Evolutionary conservation across 2,329 filamentous ascomycete species (phyloP).

Genomic region (Nemania serpens): DNA sequence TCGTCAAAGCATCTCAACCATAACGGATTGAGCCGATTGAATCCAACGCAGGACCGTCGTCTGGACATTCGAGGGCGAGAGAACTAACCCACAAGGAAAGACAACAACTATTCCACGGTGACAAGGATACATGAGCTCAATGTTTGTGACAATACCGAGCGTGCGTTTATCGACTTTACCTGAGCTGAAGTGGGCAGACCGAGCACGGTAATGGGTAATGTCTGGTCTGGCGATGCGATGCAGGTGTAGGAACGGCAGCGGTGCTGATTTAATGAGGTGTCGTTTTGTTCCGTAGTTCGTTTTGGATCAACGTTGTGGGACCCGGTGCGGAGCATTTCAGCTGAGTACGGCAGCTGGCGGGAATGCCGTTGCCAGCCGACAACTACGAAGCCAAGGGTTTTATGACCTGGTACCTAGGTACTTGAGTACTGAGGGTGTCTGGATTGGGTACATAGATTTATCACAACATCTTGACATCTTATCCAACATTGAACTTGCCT

Average conservation of each 20-base stretch:
- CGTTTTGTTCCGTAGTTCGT: slow-evolving; percentile 17
- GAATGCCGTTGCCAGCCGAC: not conserved
- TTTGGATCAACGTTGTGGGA: not conserved
- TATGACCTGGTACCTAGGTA: no score
- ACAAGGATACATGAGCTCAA: not conserved
- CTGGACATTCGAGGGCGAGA: not conserved
- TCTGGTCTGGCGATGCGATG: slow-evolving; percentile 13
- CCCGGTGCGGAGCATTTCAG: slow-evolving; percentile 3
- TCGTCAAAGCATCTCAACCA: slow-evolving; percentile 3
- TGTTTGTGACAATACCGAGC: not conserved
- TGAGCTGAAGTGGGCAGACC: not conserved
- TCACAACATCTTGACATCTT: no score
- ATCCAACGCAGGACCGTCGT: slow-evolving; percentile 11
- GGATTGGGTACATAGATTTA: no score
- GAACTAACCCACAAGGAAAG: slow-evolving; percentile 2
- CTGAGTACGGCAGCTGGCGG: not conserved
- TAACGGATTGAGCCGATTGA: not conserved
- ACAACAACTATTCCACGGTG: not conserved
- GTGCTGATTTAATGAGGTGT: slow-evolving; percentile 26
- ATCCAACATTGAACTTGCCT: no score
- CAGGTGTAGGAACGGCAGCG: slow-evolving; percentile 10
- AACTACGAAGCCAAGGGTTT: not conserved
- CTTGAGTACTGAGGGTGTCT: no score
- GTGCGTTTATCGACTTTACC: not conserved
- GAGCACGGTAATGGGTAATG: slow-evolving; percentile 4